Evolutionary conservation across 106 monocot genomes (phyloP), one percentile per base, ranked within the genome.

Genomic region (Dendrobium nobile): DNA sequence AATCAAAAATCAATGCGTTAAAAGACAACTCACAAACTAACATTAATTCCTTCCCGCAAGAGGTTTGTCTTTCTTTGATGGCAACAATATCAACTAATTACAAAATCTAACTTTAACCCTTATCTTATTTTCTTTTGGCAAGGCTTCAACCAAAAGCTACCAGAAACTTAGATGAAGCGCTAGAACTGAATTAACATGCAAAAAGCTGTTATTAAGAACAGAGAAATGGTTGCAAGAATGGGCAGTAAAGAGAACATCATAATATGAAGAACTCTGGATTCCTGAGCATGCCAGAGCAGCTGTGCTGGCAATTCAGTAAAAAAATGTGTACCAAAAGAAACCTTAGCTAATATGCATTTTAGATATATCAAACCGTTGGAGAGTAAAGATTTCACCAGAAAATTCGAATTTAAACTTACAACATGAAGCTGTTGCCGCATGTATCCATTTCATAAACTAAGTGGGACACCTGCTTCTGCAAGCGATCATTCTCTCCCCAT

Each of bases 401-500:
- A 48, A 74, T 5, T 41, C 9, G 48, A 45, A 76, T 48, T 24
- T 45, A 72, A 75, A 75, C 84, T 40, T 80, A 96, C 96, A 85
- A 84, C 92, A 45, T 93, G 93, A 51, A 96, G 79, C 65, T 97
- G 96, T 75, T 97, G 96, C 9, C 88, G 80, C 92, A 97, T 92
- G 82, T 85, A 89, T 2, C 87, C 92, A 82, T 97, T 97, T 97
- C 96, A 78, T 87, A 80, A 70, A 97, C 96, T 28, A 97, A 78
- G 75, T 90, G 92, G 26, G 96, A 86, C 16, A 97, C 94, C 83
- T 97, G 96, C 72, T 97, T 97, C 82, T 97, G 96, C 54, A 97
- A 90, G 55, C 96, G 87, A 68, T 97, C 94, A 56, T 97, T 97
- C 80, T 97, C 96, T n/a, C 80, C 94, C 96, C 96, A 97, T 94